phyloP scores from a whole-genome alignment of 768 basidiomycete species.

The Hericium coralloides region DNA sequence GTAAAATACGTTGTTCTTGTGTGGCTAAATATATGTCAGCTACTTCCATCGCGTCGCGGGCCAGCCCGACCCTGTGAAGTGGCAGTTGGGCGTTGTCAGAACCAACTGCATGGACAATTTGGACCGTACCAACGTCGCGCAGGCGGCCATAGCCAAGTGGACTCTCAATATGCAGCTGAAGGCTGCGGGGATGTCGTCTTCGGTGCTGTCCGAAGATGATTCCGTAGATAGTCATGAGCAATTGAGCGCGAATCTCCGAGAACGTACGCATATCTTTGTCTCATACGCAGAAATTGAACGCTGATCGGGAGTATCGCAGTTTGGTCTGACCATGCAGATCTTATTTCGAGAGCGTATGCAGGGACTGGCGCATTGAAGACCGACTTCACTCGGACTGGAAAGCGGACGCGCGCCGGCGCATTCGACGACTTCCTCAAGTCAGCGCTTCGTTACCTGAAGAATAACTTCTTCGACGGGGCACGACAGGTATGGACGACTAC shows the following conservation, averaged over 20 bases:
- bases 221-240: slow-evolving; percentile 75
- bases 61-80: slow-evolving; percentile 35
- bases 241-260: slow-evolving; percentile 77
- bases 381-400: slow-evolving; percentile 92
- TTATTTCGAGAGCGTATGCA: slow-evolving; percentile 82
- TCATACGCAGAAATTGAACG: neutral
- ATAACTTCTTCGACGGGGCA: slow-evolving; percentile 94
- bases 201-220: slow-evolving; percentile 40
- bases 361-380: slow-evolving; percentile 96
- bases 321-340: slow-evolving; percentile 96
- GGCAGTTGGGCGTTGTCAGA: slow-evolving; percentile 73
- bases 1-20: neutral
- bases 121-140: slow-evolving; percentile 95
- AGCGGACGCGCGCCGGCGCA: slow-evolving; percentile 70
- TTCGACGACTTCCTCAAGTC: slow-evolving; percentile 86
- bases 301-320: slow-evolving; percentile 39
- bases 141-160: slow-evolving; percentile 85
- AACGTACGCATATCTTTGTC: slow-evolving; percentile 46
- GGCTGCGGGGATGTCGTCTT: slow-evolving; percentile 54
- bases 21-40: slow-evolving; percentile 28
- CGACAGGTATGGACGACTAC: slow-evolving; percentile 48
- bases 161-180: slow-evolving; percentile 72
- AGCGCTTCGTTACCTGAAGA: slow-evolving; percentile 79
- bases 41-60: slow-evolving; percentile 67
- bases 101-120: slow-evolving; percentile 98